These are phyloP conservation scores for Eimeria tenella DNA, from an alignment of 169 alveolate species.

Conservation along the genomic window DNA sequence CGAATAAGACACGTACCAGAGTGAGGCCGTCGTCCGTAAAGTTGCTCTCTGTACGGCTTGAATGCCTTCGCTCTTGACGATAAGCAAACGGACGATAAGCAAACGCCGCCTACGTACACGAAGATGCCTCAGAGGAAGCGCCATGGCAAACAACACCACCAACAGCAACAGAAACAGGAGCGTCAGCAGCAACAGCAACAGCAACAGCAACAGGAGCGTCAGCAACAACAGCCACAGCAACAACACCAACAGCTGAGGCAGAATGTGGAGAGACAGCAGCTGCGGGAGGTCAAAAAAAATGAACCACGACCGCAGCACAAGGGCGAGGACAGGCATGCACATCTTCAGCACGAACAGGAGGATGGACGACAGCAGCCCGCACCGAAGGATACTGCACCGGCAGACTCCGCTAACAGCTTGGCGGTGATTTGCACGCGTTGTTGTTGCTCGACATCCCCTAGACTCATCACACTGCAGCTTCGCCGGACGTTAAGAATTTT, in stretches of 20 bases:
- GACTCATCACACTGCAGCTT: too few species aligned
- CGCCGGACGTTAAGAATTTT: too few species aligned
- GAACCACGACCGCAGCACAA: background rate
- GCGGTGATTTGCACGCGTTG: background rate
- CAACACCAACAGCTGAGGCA: background rate
- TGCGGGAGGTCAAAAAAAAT: background rate
- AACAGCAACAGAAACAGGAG: background rate
- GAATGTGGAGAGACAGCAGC: background rate
- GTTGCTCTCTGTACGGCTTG: too few species aligned
- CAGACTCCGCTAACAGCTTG: background rate
- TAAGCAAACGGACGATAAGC: too few species aligned
- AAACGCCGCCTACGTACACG: background rate
- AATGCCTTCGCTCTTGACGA: too few species aligned
- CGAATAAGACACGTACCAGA: too few species aligned
- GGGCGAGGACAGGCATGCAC: background rate
- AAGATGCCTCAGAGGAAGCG: conserved; percentile 34
- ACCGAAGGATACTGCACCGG: background rate
- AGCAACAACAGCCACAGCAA: background rate
- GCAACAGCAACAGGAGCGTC: background rate
- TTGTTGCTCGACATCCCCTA: too few species aligned
- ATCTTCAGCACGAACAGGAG: background rate
- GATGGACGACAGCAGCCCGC: background rate
- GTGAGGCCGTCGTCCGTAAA: too few species aligned
- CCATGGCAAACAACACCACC: conserved; percentile 12
- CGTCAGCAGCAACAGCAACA: background rate